Percentiles rank a stretch among this genome's conserved stretches.
These are phyloP conservation scores for Cytospora piceae DNA, from an alignment of 2,329 filamentous ascomycete species.

Conservation along the genomic window DNA sequence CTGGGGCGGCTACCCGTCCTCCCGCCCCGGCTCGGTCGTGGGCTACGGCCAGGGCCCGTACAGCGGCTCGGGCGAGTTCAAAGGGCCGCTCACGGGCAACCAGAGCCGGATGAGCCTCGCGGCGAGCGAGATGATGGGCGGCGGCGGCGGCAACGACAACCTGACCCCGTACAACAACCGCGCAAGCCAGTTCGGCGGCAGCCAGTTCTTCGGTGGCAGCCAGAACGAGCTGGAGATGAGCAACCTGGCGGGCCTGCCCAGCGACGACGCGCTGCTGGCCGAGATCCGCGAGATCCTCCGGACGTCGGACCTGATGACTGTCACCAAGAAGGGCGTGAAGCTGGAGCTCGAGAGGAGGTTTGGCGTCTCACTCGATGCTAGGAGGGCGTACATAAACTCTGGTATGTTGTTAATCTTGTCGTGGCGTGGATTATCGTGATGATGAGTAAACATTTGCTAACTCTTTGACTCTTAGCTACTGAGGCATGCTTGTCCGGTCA, in stretches of 20 bases:
- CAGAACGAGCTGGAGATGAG: conserved; percentile 75
- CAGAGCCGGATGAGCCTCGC: conserved; percentile 78
- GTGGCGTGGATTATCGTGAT: conserved; percentile 3
- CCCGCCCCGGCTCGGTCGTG: conserved; percentile 59
- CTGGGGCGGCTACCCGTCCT: conserved; percentile 58
- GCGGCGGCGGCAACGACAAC: conserved; percentile 13
- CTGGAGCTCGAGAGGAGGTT: conserved; percentile 89
- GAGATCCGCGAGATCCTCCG: conserved; percentile 94
- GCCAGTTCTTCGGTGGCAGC: conserved; percentile 58
- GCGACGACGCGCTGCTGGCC: conserved; percentile 84
- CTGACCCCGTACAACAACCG: conserved; percentile 48
- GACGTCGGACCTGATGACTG: conserved; percentile 92
- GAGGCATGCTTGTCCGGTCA: conserved; percentile 80
- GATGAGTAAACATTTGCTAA: conserved; percentile 35
- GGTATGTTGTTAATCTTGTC: conserved; percentile 59
- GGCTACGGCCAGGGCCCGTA: conserved; percentile 52
- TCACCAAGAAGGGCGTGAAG: conserved; percentile 99
- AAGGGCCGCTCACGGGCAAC: conserved; percentile 51
- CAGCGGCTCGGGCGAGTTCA: conserved; percentile 49
- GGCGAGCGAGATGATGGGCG: conserved; percentile 63
- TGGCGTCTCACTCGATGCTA: conserved; percentile 80
- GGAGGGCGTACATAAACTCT: conserved; percentile 91
- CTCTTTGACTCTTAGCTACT: conserved; percentile 57
- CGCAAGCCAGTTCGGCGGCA: conserved; percentile 64
- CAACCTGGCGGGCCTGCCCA: conserved; percentile 76